Evolutionary conservation across 768 basidiomycete genomes (phyloP), one percentile per base, ranked within the genome.

Genomic region (Fistulinella prunicolor): DNA sequence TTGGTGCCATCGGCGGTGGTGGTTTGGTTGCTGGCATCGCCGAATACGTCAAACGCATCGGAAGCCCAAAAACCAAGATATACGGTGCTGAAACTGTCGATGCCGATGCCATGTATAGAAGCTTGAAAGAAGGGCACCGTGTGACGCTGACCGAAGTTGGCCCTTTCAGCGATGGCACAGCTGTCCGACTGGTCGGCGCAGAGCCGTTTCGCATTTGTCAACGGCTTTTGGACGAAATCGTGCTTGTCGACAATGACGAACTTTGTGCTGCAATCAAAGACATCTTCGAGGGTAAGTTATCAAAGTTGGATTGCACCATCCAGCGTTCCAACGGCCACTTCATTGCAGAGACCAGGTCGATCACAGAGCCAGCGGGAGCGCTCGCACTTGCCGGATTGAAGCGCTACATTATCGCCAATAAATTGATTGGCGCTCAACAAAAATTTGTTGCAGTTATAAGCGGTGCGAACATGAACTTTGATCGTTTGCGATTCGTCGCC

Each of bases 401-500:
- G 65, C 83, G 81, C 12, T 80, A 95, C 64, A 93, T 99, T 58
- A 55, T 82, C 28, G 70, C 84, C 49, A 90, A 96, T 66, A 78
- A 85, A 43, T 80, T 98, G 28, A 58, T 93, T 43, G 90, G 89
- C 30, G 82, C 89, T 2, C 78, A 86, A 47, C 91, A 91, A 71
- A 84, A 81, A 48, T 96, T 94, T 55, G 94, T 97, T 24, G 94
- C 82, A 6, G 83, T 97, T 44, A 73, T 98, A 54, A 94, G 91
- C 60, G 96, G 96, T 19, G 96, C 95, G 16, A 98, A 99, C 70
- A 96, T 99, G 91, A 98, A 99, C 71, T 99, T 99, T 68, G 90
- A 93, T 61, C 82, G 95, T 36, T 69, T 99, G 38, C 82, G 96
- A 9, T 99, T 98, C 64, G 94, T 99, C n/a, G 89, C 96, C 17